phyloP scores from a whole-genome alignment of 2,329 filamentous ascomycete species.

The Alternaria incomplexa region DNA sequence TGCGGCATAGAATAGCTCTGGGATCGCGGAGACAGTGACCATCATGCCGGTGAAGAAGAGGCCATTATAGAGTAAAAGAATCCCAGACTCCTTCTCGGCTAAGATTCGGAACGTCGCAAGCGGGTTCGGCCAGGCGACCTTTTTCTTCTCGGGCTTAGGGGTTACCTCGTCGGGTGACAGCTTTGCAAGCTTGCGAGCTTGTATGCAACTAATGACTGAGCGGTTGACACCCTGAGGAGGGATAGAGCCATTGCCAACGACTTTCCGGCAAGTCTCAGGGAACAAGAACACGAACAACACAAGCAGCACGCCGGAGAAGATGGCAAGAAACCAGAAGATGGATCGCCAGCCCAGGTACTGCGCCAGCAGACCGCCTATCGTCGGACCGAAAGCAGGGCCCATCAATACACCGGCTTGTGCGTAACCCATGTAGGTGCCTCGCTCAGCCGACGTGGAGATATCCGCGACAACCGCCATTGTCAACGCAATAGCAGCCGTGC shows the following conservation, averaged over 20 bases:
- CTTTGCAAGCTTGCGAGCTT: conserved; percentile 30
- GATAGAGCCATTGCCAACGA: conserved; percentile 51
- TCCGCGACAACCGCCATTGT: conserved; percentile 76
- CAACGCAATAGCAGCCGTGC: conserved; percentile 58
- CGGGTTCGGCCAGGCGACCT: conserved; percentile 35
- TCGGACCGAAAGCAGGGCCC: conserved; percentile 43
- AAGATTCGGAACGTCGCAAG: conserved; percentile 37
- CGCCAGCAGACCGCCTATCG: conserved; percentile 41
- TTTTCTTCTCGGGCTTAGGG: conserved; percentile 17
- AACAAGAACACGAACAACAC: conserved; percentile 47
- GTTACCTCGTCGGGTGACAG: not conserved
- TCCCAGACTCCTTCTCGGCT: conserved; percentile 39
- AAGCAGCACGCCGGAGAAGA: conserved; percentile 48
- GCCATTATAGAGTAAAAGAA: conserved; percentile 40
- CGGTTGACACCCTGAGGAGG: conserved; percentile 40
- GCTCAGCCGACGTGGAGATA: conserved; percentile 70
- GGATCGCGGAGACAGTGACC: conserved; percentile 34
- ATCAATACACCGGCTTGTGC: conserved; percentile 59
- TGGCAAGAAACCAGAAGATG: conserved; percentile 52
- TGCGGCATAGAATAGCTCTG: conserved; percentile 32
- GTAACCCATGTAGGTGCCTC: conserved; percentile 75
- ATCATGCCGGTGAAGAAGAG: conserved; percentile 45
- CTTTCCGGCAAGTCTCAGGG: conserved; percentile 53
- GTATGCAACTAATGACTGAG: conserved; percentile 38
- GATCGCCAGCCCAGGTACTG: conserved; percentile 47